phyloP scores from a whole-genome alignment of 345 rosid species.

The Stellera chamaejasme region DNA sequence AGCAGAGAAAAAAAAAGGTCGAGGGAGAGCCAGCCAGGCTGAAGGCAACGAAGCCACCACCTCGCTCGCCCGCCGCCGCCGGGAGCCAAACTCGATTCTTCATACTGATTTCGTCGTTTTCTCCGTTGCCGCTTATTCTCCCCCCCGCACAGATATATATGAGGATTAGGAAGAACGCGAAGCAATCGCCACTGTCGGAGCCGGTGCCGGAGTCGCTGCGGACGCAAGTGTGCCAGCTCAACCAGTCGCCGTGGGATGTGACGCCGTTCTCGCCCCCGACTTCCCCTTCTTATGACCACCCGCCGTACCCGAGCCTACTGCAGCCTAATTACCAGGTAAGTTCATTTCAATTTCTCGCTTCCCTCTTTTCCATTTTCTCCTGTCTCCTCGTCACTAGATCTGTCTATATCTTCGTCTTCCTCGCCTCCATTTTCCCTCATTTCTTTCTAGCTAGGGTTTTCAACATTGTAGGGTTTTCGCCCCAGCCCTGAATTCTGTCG shows the following conservation, averaged over 20 bases:
- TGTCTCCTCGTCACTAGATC: constrained; percentile 26
- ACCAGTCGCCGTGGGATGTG: constrained; percentile 99
- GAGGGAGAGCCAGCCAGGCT: constrained; percentile 5
- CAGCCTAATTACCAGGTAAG: constrained; percentile 28
- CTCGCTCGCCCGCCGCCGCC: constrained; percentile 1
- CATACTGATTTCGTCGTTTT: neutral
- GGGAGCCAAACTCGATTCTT: too few relatives aligned
- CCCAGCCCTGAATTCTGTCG: constrained; percentile 52
- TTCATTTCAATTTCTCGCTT: constrained; percentile 2
- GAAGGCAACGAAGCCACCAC: constrained; percentile 9
- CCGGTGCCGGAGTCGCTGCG: constrained; percentile 30
- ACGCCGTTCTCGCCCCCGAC: constrained; percentile 23
- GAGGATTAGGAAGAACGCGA: constrained; percentile 94
- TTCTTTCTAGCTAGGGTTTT: constrained; percentile 28
- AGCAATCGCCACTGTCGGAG: constrained; percentile 41
- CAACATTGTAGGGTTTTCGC: constrained; percentile 28
- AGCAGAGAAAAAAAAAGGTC: neutral
- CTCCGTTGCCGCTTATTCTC: too few relatives aligned
- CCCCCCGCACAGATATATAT: constrained; percentile 23
- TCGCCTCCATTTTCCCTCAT: constrained; percentile 17
- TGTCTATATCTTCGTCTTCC: constrained; percentile 13
- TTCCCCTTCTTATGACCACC: constrained; percentile 12
- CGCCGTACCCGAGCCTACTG: constrained; percentile 2
- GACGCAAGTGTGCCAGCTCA: constrained; percentile 74
- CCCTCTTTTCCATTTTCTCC: constrained; percentile 8